Evolutionary conservation across 148 eudicot genomes (phyloP).

Genomic region (Persicaria tinctoria): DNA sequence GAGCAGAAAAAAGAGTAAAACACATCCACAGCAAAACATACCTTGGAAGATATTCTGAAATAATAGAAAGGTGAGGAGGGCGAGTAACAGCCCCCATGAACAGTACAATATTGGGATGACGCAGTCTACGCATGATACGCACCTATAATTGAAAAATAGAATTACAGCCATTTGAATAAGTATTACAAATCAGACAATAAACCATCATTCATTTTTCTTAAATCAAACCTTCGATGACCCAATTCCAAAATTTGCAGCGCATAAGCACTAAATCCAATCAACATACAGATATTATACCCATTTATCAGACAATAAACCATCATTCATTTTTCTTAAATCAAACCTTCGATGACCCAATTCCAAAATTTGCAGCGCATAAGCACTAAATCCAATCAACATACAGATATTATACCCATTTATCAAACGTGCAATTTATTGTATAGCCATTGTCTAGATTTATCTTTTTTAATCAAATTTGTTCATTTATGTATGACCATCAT

Average conservation of each 20-base stretch:
- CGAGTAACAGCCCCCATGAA: constrained; percentile 99
- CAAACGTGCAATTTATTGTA: background rate
- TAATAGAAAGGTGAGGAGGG: constrained; percentile 90
- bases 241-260: background rate
- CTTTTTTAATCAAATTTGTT: background rate
- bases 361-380: background rate
- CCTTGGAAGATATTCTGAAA: constrained; percentile 96
- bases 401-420: background rate
- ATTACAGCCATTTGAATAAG: background rate
- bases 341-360: background rate
- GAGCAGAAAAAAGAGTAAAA: constrained; percentile 6
- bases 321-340: background rate
- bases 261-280: background rate
- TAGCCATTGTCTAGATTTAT: background rate
- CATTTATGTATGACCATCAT: background rate
- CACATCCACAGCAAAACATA: constrained; percentile 15
- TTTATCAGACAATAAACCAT: constrained; percentile 1
- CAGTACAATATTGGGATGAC: constrained; percentile 92
- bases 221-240: background rate
- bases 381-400: background rate
- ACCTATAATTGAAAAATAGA: constrained; percentile 38
- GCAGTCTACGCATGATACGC: constrained; percentile 93
- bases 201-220: background rate
- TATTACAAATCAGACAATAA: background rate
- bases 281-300: background rate